Evolutionary conservation across 106 monocot species (phyloP), one percentile per base, ranked within the genome.

Genomic region (Alisma plantagoaquatica): DNA sequence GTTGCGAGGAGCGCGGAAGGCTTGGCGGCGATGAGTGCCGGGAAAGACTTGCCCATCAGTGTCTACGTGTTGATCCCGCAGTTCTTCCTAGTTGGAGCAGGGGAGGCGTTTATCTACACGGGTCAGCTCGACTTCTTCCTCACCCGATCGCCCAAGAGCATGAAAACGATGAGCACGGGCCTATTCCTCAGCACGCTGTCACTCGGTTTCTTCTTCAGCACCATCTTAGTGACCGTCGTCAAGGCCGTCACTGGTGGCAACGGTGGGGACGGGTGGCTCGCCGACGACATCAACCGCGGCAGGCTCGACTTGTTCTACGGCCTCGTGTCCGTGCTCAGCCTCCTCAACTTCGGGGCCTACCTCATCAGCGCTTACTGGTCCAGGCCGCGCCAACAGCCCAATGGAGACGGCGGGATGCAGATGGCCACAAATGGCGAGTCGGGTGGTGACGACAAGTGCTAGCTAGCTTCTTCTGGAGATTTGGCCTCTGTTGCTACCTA

Each of bases 151-250:
- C 91, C 91, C 2, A 81, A 75, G 49, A 67, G 84, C 44, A 92
- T 92, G 91, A 92, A 92, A 64, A 85, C 91, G 0, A 81, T 92
- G 81, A 92, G 91, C 81, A 92, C 91, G 0, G 91, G 84, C 0
- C 60, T 92, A 8, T 92, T 78, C 61, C 75, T 92, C 17, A 73
- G 67, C 9, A 84, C 91, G 1, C 66, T 92, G 1, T 75, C 91
- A n/a, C 67, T 92, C 4, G 91, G 91, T 0, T 92, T 92, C 68
- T 92, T 92, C 65, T n/a, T 85, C 46, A 92, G 91, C 38, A 81
- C 78, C 43, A 23, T 73, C 12, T 27, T 92, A 57, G 91, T 92
- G 5, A 59, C 67, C 16, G 18, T 78, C 1, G 77, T 82, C 21
- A 75, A 91, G 63, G 57, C 30, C 4, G 51, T 75, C 14, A 85